Percentiles rank a stretch among this genome's conserved stretches.
These are phyloP conservation scores for Sporothrix pallida DNA, from an alignment of 2,329 filamentous ascomycete genomes.

Conservation along the genomic window DNA sequence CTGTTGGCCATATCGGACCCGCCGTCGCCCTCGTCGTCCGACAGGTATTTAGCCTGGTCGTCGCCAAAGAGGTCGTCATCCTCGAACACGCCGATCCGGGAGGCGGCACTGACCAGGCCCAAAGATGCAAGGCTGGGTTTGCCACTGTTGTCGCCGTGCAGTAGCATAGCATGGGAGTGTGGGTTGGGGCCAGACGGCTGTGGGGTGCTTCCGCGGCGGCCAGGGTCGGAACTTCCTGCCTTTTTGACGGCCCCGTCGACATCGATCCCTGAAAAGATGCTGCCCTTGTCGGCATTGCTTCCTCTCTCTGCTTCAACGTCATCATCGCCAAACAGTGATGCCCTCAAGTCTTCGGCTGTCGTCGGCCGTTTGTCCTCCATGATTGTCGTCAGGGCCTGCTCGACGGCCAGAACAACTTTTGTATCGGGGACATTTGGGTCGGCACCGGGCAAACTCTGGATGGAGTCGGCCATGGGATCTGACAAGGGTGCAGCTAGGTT, in stretches of 20 bases:
- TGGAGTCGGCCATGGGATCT: constrained; percentile 72
- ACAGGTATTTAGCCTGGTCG: constrained; percentile 75
- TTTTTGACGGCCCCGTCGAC: constrained; percentile 26
- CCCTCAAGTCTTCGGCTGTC: constrained; percentile 67
- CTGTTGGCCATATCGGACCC: constrained; percentile 56
- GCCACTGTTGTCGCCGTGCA: constrained; percentile 45
- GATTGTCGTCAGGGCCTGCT: constrained; percentile 88
- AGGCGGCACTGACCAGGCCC: constrained; percentile 85
- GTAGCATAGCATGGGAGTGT: constrained; percentile 31
- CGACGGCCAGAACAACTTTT: constrained; percentile 88
- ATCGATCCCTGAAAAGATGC: constrained; percentile 33
- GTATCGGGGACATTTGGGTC: constrained; percentile 62
- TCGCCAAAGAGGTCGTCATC: constrained; percentile 94
- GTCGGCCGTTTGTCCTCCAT: constrained; percentile 77
- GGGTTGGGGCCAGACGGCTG: constrained; percentile 4
- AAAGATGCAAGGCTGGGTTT: constrained; percentile 91
- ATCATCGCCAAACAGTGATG: constrained; percentile 67
- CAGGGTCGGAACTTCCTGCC: constrained; percentile 38
- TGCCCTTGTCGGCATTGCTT: constrained; percentile 55
- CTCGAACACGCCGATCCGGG: constrained; percentile 88
- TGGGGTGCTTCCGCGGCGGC: constrained; percentile 40
- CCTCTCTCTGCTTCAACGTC: constrained; percentile 53
- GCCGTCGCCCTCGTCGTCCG: constrained; percentile 83
- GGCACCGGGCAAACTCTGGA: constrained; percentile 72
- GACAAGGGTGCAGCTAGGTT: constrained; percentile 44